phyloP scores from a whole-genome alignment of 176 grass and related monocot species.

The Oryza coarctata region DNA sequence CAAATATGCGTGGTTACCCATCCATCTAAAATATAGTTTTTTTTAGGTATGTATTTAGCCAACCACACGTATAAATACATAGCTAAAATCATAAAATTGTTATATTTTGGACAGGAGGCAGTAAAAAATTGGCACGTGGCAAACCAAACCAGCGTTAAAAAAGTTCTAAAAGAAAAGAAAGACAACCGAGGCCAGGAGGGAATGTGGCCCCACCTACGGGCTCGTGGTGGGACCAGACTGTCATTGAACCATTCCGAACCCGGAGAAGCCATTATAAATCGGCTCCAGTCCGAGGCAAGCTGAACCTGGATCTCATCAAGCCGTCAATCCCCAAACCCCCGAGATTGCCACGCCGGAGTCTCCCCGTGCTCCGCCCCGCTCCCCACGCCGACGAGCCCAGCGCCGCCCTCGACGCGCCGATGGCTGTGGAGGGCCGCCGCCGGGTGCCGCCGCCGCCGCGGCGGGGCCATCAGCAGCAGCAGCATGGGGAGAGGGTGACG shows the following conservation, averaged over 20 bases:
- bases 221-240: not conserved
- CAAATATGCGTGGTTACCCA: too few relatives aligned
- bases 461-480: too few relatives aligned
- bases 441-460: not conserved
- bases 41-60: too few relatives aligned
- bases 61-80: too few relatives aligned
- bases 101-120: too few relatives aligned
- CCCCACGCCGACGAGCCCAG: constrained; percentile 32
- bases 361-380: not conserved
- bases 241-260: not conserved
- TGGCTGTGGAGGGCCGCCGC: constrained; percentile 40
- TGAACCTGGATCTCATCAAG: not conserved
- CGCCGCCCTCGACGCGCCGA: not conserved
- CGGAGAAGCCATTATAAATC: constrained; percentile 7
- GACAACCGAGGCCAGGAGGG: not conserved
- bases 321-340: not conserved
- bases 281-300: not conserved
- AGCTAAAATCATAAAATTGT: too few relatives aligned
- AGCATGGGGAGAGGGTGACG: constrained; percentile 4
- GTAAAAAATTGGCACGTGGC: too few relatives aligned
- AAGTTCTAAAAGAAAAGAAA: not conserved
- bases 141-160: not conserved
- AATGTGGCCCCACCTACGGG: not conserved
- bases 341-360: not conserved
- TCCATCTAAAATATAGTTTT: too few relatives aligned